Base-by-base conservation (phyloP, 116 monocot genomes). In the Iris pallida region DNA sequence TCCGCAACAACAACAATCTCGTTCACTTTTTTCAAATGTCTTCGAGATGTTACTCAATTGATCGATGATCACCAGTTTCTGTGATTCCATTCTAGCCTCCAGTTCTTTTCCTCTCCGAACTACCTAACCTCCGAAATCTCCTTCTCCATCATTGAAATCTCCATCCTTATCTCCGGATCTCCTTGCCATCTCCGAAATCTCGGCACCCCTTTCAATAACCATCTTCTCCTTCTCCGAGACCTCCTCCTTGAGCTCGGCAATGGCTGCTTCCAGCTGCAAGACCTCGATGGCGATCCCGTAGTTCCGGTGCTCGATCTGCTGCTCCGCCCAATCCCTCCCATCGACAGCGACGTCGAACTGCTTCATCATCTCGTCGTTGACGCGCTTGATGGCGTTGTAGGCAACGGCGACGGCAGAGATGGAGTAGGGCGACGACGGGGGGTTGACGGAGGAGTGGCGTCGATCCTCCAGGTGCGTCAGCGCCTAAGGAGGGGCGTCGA, bases 251-350 rank as follows among this genome's bases (percentile, higher is more conserved):
- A 87, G 75, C 6, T 70, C 78, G 6, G 57, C 63, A 10, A 98
- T 88, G 3, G 87, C 83, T 6, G 98, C 93, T 68, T 98, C 98
- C 6, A 98, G 85, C 76, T 98, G 79, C 12, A 93, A 98, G 12
- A 98, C 90, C 88, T 98, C 98, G 19, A 98, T 93, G 51, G 98
- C 98, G 19, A 93, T 86, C 86, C 93, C 88, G 63, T 93, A 98
- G 66, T 98, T 98, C 56, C 93, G 57, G 68, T 98, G 98, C 62
- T 93, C 98, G 52, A 90, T 76, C 68, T 80, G 86, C 70, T 86
- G 80, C 10, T 90, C 71, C 0, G 98, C 93, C 76, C 84, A 68
- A 53, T 98, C 88, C 53, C 90, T 68, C 8, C 70, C 68, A n/a
- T 30, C 30, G 74, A 79, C 80, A 30, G 60, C 55, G 0, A 79